A percentile compares a stretch with the other conserved stretches of the same genome.
Conservation (phyloP, 352 stramenopile genomes). For the Phytophthora chlamydospora region DNA sequence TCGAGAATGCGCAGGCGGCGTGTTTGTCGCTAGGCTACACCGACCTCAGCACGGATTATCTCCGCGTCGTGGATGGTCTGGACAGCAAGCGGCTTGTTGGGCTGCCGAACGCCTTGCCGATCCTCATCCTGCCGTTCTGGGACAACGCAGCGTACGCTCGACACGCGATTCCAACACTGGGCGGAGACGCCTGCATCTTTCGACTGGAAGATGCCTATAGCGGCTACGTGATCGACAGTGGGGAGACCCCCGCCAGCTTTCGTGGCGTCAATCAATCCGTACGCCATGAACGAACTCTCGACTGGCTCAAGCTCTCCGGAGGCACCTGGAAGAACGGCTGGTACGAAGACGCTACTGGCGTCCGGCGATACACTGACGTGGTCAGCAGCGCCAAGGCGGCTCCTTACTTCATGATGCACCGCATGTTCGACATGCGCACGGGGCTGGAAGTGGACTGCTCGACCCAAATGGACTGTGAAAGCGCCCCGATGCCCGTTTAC, state of each 20-base stretch:
- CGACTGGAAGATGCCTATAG: constrained; percentile 11
- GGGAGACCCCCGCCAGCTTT: not conserved
- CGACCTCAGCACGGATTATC: constrained; percentile 22
- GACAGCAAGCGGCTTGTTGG: constrained; percentile 19
- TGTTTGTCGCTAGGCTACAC: constrained; percentile 22
- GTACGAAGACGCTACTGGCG: constrained; percentile 22
- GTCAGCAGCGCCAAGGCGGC: constrained; percentile 5
- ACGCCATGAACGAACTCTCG: constrained; percentile 10
- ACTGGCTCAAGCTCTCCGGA: constrained; percentile 11
- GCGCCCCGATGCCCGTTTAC: no score
- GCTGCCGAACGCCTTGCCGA: constrained; percentile 31
- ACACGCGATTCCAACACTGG: constrained; percentile 33
- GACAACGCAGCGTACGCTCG: constrained; percentile 29
- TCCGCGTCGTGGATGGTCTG: constrained; percentile 21
- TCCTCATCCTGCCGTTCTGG: constrained; percentile 43
- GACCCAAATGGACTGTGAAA: not conserved
- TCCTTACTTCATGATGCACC: constrained; percentile 22
- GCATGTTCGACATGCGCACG: constrained; percentile 14
- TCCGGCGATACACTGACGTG: constrained; percentile 24
- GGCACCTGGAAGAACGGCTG: constrained; percentile 23
- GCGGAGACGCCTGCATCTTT: constrained; percentile 32
- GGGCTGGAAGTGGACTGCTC: constrained; percentile 19
- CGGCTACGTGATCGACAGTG: no score
- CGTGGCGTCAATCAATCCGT: constrained; percentile 17
- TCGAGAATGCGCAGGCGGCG: constrained; percentile 20